Conservation (phyloP, 2,329 filamentous ascomycete genomes). For the Talaromyces funiculosus region DNA sequence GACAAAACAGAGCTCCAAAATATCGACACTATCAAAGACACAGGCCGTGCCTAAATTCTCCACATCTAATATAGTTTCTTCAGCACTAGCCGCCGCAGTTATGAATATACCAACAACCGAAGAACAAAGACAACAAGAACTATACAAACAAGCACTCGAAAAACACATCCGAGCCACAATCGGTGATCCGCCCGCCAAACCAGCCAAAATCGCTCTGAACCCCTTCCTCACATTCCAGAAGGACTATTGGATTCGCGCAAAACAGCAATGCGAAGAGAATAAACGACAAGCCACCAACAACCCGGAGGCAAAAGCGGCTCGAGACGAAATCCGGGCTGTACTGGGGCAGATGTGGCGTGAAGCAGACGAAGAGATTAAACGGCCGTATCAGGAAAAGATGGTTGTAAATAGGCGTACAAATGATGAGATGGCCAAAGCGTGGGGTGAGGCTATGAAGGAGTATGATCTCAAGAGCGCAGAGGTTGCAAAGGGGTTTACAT, state of each 20-base stretch:
- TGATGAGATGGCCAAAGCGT: conserved; percentile 58
- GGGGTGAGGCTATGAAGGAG: conserved; percentile 63
- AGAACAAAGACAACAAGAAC: conserved; percentile 25
- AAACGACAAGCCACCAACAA: conserved; percentile 60
- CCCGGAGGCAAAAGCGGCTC: conserved; percentile 59
- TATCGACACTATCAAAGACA: background rate
- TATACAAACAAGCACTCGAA: conserved; percentile 54
- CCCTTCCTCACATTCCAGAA: conserved; percentile 89
- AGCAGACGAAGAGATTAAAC: conserved; percentile 61
- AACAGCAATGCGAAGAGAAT: conserved; percentile 64
- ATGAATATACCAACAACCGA: background rate
- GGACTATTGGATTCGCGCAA: conserved; percentile 58
- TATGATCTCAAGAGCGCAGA: conserved; percentile 37
- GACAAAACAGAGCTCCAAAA: background rate
- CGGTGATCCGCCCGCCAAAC: conserved; percentile 65
- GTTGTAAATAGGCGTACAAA: conserved; percentile 64
- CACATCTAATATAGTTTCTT: background rate
- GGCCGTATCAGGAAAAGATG: conserved; percentile 72
- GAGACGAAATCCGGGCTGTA: conserved; percentile 73
- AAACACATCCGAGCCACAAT: conserved; percentile 55
- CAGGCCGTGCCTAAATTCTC: background rate
- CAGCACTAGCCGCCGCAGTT: conserved; percentile 1
- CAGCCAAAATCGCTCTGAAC: conserved; percentile 69
- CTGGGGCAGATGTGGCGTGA: conserved; percentile 90
- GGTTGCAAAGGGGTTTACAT: conserved; percentile 38